Evolutionary conservation across 352 stramenopile species (phyloP).

Genomic region (Blastocystis sp.): DNA sequence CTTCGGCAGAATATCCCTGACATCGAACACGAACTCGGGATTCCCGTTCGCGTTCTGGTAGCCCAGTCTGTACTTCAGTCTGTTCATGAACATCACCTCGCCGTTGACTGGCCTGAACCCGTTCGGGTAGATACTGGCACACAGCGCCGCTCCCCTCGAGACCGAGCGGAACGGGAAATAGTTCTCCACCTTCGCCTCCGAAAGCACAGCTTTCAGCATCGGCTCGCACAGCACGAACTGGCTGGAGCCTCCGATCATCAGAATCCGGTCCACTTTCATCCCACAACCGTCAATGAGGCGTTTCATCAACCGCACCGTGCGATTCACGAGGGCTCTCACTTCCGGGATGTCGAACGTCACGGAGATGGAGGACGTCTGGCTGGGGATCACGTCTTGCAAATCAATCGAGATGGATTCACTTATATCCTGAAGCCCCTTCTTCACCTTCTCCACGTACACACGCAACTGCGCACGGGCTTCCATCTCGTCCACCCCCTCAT

Average conservation of each 20-base stretch:
- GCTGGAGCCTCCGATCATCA: constrained; percentile 30
- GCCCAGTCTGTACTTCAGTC: not conserved
- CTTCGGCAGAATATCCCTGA: not conserved
- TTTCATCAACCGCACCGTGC: not conserved
- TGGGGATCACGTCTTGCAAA: not conserved
- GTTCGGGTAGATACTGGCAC: not conserved
- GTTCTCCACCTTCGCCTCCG: not conserved
- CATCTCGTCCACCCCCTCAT: not conserved
- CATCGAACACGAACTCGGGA: not conserved
- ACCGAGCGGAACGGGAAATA: not conserved
- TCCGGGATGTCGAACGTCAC: not conserved
- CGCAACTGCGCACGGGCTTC: not conserved
- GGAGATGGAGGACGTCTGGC: not conserved
- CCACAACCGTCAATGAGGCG: not conserved
- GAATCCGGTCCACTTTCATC: not conserved
- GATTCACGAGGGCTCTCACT: not conserved
- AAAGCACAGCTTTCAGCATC: not conserved
- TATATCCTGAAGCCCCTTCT: not conserved
- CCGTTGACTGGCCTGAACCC: not conserved
- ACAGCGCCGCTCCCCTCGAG: constrained; percentile 5
- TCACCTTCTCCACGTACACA: not conserved
- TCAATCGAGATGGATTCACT: not conserved
- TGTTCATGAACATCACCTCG: not conserved
- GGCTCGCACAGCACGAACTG: not conserved
- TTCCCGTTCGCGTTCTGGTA: not conserved